phyloP scores from a whole-genome alignment of 2,329 filamentous ascomycete species.

The Chaetomium sp. region DNA sequence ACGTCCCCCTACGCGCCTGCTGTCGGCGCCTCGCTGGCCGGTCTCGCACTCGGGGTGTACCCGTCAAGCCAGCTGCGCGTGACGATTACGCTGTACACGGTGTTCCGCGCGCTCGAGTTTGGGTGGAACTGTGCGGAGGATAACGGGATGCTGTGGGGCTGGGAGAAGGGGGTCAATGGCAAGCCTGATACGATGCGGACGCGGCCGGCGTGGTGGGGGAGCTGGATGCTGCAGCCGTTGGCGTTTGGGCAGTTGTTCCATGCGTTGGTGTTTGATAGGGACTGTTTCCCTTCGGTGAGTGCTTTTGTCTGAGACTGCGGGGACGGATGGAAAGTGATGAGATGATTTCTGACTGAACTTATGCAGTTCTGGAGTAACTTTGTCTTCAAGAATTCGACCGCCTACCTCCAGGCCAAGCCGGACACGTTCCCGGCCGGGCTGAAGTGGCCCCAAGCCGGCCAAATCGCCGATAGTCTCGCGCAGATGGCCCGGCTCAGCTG shows the following conservation, averaged over 20 bases:
- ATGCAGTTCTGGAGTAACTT: conserved; percentile 36
- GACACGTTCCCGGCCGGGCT: conserved; percentile 58
- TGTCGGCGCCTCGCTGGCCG: conserved; percentile 82
- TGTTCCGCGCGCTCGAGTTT: conserved; percentile 79
- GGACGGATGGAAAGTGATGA: neutral
- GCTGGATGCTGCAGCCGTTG: conserved; percentile 73
- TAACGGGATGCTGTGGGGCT: conserved; percentile 60
- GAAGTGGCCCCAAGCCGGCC: conserved; percentile 67
- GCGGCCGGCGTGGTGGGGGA: conserved; percentile 76
- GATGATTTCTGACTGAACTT: neutral
- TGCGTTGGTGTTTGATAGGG: conserved; percentile 68
- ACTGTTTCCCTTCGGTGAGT: conserved; percentile 60
- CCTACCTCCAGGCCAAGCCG: conserved; percentile 72
- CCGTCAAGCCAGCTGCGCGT: conserved; percentile 61
- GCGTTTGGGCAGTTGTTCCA: conserved; percentile 71
- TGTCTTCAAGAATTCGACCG: conserved; percentile 64
- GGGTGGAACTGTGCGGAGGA: conserved; percentile 77
- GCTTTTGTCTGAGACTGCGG: neutral
- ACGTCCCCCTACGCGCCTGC: conserved; percentile 82
- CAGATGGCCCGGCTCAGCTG: conserved; percentile 76
- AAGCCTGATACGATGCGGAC: conserved; percentile 42
- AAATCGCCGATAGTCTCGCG: conserved; percentile 74
- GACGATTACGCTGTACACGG: conserved; percentile 72
- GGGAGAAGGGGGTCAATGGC: conserved; percentile 44
- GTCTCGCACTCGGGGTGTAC: conserved; percentile 72